phyloP scores from a whole-genome alignment of 1,139 yeast species.

The Debaryomycetaceae sp. region DNA sequence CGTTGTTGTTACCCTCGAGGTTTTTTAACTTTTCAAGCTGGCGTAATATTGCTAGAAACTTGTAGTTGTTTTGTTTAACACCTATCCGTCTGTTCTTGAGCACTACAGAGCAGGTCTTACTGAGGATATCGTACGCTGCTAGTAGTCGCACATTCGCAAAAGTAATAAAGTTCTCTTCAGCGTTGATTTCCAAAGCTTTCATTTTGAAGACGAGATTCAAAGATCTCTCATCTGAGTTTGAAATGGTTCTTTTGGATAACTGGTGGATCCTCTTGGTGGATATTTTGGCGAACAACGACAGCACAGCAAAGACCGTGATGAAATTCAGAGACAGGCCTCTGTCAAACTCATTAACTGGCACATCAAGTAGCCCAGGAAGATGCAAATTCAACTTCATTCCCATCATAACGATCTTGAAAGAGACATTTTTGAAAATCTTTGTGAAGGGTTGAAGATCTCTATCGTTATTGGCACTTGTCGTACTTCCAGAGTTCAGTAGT shows the following conservation, averaged over 20 bases:
- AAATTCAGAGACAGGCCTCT: not conserved
- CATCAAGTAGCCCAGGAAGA: slow-evolving; percentile 20
- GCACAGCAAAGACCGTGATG: slow-evolving; percentile 17
- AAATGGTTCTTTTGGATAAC: slow-evolving; percentile 3
- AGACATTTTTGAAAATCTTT: not conserved
- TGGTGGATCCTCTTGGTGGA: slow-evolving; percentile 23
- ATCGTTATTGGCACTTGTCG: too few species aligned
- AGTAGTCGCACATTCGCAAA: slow-evolving; percentile 29
- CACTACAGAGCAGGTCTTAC: slow-evolving; percentile 19
- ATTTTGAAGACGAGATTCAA: slow-evolving; percentile 26
- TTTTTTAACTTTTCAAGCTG: too few species aligned
- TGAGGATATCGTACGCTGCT: slow-evolving; percentile 22
- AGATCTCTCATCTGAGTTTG: slow-evolving; percentile 6
- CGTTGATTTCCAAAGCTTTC: slow-evolving; percentile 28
- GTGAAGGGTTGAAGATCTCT: too few species aligned
- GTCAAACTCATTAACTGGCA: not conserved
- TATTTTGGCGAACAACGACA: slow-evolving; percentile 24
- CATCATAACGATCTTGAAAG: slow-evolving; percentile 26
- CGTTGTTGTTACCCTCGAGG: not conserved
- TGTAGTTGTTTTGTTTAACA: slow-evolving; percentile 32
- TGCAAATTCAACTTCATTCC: slow-evolving; percentile 30
- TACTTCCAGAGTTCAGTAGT: too few species aligned
- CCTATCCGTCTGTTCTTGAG: slow-evolving; percentile 25
- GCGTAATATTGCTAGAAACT: not conserved
- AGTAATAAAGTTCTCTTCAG: slow-evolving; percentile 29